Evolutionary conservation across 352 stramenopile species (phyloP), one percentile per base, ranked within the genome.

Genomic region (Globisporangium okanoganense): DNA sequence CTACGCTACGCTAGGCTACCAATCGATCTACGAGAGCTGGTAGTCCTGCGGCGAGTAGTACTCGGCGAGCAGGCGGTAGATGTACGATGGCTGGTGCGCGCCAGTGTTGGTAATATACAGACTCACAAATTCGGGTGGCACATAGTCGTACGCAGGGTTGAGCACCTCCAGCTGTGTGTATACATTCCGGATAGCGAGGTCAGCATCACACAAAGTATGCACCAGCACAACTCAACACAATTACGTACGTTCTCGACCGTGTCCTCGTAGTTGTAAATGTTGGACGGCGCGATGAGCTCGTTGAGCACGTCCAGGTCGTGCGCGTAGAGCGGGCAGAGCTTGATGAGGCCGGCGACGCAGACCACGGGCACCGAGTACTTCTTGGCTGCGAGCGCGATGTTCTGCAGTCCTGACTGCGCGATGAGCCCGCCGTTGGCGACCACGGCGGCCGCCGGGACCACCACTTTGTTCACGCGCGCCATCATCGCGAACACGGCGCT

Each of bases 91-190:
- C 73, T 99, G 96, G 67, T 99, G 96, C n/a, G 92, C 94, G 41
- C 97, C 97, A 5, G 97, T 98, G 75, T 99, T 99, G 40, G 97
- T 99, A 50, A 99, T 96, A 71, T 98, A 99, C 38, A 99, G 73
- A 65, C 94, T 97, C 53, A 99, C 96, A 35, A 97, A 92, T 69
- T 99, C 90, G 16, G 97, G 96, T 44, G 95, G 93, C 38, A 99
- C 95, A 72, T 99, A 99, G 73, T 99, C 97, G 77, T 98, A 98
- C 29, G 96, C 87, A 5, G 97, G 97, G 69, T 98, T 99, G 40
- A 99, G 73, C 53, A 99, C 96, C 63, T 99, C 94, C 25, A 98
- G 73, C 71, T 97, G 68, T 16, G n/a, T 24, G 25, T 6, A 53
- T 53, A 22, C 40, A 40, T 4, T 40, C 9, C 35, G 20, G 6